Percentiles rank a stretch among this genome's conserved stretches.
These are phyloP conservation scores for Coemansia sp. DNA, from an alignment of 192 early-diverging fungal genomes.

Conservation along the genomic window DNA sequence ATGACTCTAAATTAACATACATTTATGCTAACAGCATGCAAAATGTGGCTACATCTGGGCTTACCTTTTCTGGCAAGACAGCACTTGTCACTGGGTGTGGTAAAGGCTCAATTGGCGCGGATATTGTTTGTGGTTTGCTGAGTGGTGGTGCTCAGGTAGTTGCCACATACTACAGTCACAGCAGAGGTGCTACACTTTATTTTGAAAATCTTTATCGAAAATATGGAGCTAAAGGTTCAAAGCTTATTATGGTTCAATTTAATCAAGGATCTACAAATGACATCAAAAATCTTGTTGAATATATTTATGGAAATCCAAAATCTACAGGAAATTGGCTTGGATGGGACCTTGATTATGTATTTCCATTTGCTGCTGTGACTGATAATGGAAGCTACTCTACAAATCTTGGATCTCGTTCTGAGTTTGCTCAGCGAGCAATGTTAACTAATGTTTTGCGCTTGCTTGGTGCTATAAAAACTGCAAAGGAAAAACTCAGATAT, in stretches of 20 bases:
- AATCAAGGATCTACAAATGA: conserved; percentile 89
- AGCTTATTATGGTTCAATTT: conserved; percentile 91
- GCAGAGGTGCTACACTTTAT: conserved; percentile 67
- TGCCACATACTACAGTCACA: conserved; percentile 87
- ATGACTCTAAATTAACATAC: conserved; percentile 63
- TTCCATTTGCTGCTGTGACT: conserved; percentile 91
- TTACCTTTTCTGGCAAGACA: conserved; percentile 78
- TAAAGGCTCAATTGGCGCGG: conserved; percentile 85
- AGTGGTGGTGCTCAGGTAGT: conserved; percentile 88
- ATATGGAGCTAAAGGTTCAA: conserved; percentile 79
- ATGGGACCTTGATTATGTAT: conserved; percentile 90
- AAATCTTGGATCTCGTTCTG: conserved; percentile 71
- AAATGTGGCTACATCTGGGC: conserved; percentile 68
- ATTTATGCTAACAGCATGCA: conserved; percentile 73
- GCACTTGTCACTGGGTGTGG: conserved; percentile 91
- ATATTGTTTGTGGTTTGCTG: conserved; percentile 84
- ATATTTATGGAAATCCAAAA: conserved; percentile 66
- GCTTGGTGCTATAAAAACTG: conserved; percentile 78
- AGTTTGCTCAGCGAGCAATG: conserved; percentile 90
- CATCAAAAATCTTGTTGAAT: conserved; percentile 71
- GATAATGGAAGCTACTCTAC: conserved; percentile 82
- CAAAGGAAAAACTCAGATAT: conserved; percentile 73
- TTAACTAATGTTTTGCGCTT: conserved; percentile 87
- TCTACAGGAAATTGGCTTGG: conserved; percentile 57
- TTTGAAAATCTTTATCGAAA: conserved; percentile 86